Conservation (phyloP, 192 early-diverging fungal species). For the Oehlia diaphana region DNA sequence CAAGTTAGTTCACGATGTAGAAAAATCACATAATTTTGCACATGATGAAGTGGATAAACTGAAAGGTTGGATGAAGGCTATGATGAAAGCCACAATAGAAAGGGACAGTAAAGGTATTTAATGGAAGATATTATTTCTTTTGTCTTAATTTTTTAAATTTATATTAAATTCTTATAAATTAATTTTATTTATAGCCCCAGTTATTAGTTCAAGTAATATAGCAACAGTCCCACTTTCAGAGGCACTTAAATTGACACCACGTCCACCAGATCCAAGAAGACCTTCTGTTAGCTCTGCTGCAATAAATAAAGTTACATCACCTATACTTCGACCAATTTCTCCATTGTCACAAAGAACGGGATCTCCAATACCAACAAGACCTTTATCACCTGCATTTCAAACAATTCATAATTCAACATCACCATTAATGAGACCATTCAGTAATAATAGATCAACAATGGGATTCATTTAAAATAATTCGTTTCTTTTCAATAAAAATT, state of each 20-base stretch:
- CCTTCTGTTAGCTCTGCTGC: background rate
- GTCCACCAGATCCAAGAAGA: background rate
- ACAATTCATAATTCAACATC: background rate
- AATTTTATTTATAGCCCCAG: constrained; percentile 40
- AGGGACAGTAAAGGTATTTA: constrained; percentile 47
- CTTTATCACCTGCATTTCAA: background rate
- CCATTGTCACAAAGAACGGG: background rate
- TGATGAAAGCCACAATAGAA: constrained; percentile 66
- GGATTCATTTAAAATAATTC: background rate
- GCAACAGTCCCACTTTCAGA: constrained; percentile 55
- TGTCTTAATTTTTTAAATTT: background rate
- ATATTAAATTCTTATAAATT: background rate
- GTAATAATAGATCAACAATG: background rate
- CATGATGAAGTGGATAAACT: constrained; percentile 53
- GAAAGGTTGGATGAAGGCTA: constrained; percentile 56
- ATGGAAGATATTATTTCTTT: background rate
- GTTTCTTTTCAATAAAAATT: background rate
- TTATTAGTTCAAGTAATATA: constrained; percentile 61
- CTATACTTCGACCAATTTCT: background rate
- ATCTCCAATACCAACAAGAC: background rate
- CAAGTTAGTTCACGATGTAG: constrained; percentile 57
- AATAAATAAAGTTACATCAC: background rate
- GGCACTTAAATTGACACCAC: constrained; percentile 44
- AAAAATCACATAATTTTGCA: constrained; percentile 61
- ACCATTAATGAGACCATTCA: background rate